phyloP scores from a whole-genome alignment of 352 stramenopile species.

The Phytophthora tentaculata region DNA sequence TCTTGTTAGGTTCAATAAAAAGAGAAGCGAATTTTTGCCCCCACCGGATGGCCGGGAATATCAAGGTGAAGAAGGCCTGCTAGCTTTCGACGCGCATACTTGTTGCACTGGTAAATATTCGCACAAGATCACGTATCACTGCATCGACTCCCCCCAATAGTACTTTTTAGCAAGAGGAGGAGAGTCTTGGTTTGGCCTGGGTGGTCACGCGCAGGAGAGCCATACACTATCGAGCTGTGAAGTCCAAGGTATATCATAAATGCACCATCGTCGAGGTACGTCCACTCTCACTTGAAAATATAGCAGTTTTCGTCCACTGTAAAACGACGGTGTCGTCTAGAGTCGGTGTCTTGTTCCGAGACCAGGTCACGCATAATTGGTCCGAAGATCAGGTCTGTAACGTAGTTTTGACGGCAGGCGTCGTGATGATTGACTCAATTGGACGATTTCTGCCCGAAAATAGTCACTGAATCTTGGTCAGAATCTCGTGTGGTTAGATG shows the following conservation, averaged over 20 bases:
- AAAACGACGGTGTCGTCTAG: background rate
- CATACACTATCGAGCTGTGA: background rate
- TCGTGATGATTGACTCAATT: background rate
- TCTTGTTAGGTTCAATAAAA: background rate
- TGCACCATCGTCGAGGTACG: background rate
- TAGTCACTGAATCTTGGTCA: background rate
- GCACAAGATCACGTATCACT: conserved; percentile 13
- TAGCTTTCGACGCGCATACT: conserved; percentile 1
- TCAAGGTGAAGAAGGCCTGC: conserved; percentile 16
- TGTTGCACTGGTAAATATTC: conserved; percentile 18
- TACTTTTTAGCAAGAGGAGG: background rate
- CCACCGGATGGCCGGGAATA: conserved; percentile 3
- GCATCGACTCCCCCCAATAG: background rate
- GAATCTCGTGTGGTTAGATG: background rate
- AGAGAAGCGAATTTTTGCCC: background rate
- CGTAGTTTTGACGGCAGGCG: background rate
- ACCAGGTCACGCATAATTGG: background rate
- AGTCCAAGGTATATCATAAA: background rate
- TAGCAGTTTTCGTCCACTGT: background rate
- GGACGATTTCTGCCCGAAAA: background rate
- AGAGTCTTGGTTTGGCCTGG: background rate
- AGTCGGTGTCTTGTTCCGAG: background rate
- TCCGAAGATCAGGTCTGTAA: background rate
- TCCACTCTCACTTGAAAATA: background rate
- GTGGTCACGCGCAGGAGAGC: background rate